Base-by-base conservation (phyloP, 352 stramenopile genomes). In the Pythium aquatile region DNA sequence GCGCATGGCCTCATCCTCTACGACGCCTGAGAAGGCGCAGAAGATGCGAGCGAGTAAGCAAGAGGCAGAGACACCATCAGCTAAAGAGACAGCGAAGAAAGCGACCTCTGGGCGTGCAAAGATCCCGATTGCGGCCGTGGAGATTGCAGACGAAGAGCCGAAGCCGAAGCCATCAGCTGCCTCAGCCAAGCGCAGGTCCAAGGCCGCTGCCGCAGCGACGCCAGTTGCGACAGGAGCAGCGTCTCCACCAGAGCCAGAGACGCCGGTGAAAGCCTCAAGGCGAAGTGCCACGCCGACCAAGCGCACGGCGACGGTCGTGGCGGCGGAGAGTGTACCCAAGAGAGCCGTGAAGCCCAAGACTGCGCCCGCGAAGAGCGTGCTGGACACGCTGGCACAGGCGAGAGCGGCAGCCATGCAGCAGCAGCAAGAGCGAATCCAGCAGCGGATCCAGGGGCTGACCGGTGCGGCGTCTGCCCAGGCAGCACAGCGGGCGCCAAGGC, bases 391-490 rank as follows among this genome's bases (percentile, higher is more conserved):
- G 26, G 77, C 70, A 0, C 67, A 83, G 30, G 75, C 84, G 39
- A 75, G 83, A 29, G 68, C 48, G 14, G 70, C 83, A 29, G 44
- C 85, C 49, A 55, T 81, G 44, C 72, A 67, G 3, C 76, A 87
- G 47, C 83, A 90, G 56, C 71, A 85, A 51, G 63, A 79, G 13
- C 72, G 83, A 3, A 71, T 90, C 26, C 72, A 83, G 55, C 39
- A 62, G 26, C 77, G 83, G 3, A 79, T 91, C 40, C 70, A 79
- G 57, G 73, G 69, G 26, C 67, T 91, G 44, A 72, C 75, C 32
- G 49, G 51, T 7, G 30, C 55, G 28, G 44, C 16, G 32, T 16
- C 28, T 14, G 11, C 37, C 5, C 24, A 11, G 24, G 55, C 35
- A 17, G 2, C 55, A 10, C 20, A 51, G 35, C n/a, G 11, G 1